phyloP scores from a whole-genome alignment of 805 yeast genomes.

The Pichia californica region DNA sequence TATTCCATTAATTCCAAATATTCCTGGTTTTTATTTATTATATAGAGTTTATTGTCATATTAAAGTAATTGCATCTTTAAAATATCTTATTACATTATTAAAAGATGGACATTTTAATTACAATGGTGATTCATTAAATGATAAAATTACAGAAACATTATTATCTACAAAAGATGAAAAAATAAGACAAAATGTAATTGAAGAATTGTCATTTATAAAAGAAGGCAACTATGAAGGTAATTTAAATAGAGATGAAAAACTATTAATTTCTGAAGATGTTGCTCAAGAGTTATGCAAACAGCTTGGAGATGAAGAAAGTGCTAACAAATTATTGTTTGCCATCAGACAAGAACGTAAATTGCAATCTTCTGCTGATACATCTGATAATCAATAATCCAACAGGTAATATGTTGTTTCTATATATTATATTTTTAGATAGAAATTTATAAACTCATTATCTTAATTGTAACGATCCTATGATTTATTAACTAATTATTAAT shows the following conservation, averaged over 20 bases:
- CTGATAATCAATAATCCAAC: too few relatives aligned
- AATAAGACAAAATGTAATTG: slow-evolving; percentile 16
- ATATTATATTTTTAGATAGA: too few relatives aligned
- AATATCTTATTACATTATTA: slow-evolving; percentile 56
- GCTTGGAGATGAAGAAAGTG: slow-evolving; percentile 40
- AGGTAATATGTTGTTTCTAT: too few relatives aligned
- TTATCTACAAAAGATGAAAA: slow-evolving; percentile 18
- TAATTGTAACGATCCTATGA: too few relatives aligned
- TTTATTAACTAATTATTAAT: too few relatives aligned
- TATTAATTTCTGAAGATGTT: slow-evolving; percentile 40
- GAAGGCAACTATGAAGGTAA: background rate
- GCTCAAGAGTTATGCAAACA: slow-evolving; percentile 39
- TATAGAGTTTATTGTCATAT: slow-evolving; percentile 81
- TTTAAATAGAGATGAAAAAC: slow-evolving; percentile 24
- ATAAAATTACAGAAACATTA: slow-evolving; percentile 28
- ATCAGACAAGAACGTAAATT: slow-evolving; percentile 44
- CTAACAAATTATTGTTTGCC: slow-evolving; percentile 43
- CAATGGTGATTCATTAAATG: slow-evolving; percentile 24
- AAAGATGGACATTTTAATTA: slow-evolving; percentile 31
- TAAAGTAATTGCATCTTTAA: slow-evolving; percentile 70
- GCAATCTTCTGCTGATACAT: too few relatives aligned
- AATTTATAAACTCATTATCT: too few relatives aligned
- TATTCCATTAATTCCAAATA: slow-evolving; percentile 82
- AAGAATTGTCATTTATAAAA: slow-evolving; percentile 10
- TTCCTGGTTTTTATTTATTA: slow-evolving; percentile 83